A percentile compares a stretch with the other conserved stretches of the same genome.
Evolutionary conservation across 192 early-diverging fungal species (phyloP).

Genomic region (Coemansia sp.): DNA sequence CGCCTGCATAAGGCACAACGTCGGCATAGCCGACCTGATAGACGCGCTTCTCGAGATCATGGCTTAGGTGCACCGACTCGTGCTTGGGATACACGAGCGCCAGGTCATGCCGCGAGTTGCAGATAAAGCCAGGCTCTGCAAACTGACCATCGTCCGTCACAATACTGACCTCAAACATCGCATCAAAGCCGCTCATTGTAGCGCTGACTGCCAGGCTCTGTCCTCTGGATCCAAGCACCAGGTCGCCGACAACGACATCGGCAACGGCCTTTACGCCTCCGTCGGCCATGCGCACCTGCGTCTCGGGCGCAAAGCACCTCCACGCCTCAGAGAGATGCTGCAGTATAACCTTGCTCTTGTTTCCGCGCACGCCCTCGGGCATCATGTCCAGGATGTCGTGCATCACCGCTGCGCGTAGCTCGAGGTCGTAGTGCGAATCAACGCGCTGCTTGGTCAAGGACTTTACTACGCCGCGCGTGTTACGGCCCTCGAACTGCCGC

Average conservation of each 20-base stretch:
- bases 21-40: slow-evolving; percentile 31
- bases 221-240: slow-evolving; percentile 20
- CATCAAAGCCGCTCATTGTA: slow-evolving; percentile 19
- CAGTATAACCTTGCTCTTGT: slow-evolving; percentile 92
- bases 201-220: slow-evolving; percentile 19
- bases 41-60: not conserved
- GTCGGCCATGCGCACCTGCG: slow-evolving; percentile 26
- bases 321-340: slow-evolving; percentile 96
- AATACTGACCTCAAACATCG: slow-evolving; percentile 27
- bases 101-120: slow-evolving; percentile 36
- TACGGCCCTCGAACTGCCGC: slow-evolving; percentile 98
- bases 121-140: slow-evolving; percentile 18
- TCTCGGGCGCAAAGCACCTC: slow-evolving; percentile 60
- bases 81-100: slow-evolving; percentile 21
- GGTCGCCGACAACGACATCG: slow-evolving; percentile 20
- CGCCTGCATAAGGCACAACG: slow-evolving; percentile 17
- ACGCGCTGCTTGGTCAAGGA: slow-evolving; percentile 99
- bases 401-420: slow-evolving; percentile 97
- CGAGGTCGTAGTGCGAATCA: slow-evolving; percentile 96
- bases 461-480: slow-evolving; percentile 95
- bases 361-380: slow-evolving; percentile 97
- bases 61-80: slow-evolving; percentile 11
- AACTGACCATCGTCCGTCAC: not conserved
- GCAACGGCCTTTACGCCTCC: slow-evolving; percentile 19
- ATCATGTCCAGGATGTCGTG: slow-evolving; percentile 99